Percentiles rank a stretch among this genome's conserved stretches.
Conservation (phyloP, 1,284 basidiomycete genomes). For the Marasmius fiardii region DNA sequence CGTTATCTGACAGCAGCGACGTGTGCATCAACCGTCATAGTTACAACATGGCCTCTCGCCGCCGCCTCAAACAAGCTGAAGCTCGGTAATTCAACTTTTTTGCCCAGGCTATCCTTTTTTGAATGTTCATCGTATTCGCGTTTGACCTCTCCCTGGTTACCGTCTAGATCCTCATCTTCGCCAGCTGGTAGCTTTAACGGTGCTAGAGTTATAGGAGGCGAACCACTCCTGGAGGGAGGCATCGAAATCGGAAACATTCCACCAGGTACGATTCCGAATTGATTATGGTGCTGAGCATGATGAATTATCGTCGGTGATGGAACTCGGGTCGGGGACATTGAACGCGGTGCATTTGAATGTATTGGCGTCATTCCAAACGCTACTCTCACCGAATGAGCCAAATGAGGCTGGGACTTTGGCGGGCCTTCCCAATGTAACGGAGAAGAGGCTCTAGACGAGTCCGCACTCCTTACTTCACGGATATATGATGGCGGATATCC, state of each 20-base stretch:
- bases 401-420: constrained; percentile 29
- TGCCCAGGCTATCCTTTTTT: constrained; percentile 8
- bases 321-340: constrained; percentile 16
- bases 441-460: constrained; percentile 2
- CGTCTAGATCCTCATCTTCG: constrained; percentile 10
- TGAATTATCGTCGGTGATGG: constrained; percentile 1
- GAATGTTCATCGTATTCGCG: constrained; percentile 18
- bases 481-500: background rate
- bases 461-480: background rate
- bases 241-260: constrained; percentile 25
- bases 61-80: constrained; percentile 64
- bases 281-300: constrained; percentile 21
- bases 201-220: constrained; percentile 68
- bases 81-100: constrained; percentile 45
- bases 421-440: constrained; percentile 10
- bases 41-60: constrained; percentile 22
- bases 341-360: constrained; percentile 26
- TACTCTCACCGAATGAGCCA: constrained; percentile 75
- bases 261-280: constrained; percentile 13
- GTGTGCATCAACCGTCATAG: background rate
- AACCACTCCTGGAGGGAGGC: constrained; percentile 55
- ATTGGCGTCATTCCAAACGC: constrained; percentile 92
- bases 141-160: background rate
- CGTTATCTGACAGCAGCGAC: background rate
- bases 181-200: constrained; percentile 48